These are phyloP conservation scores for Porpolomopsis calyptriformis DNA, from an alignment of 768 basidiomycete genomes.

Conservation along the genomic window DNA sequence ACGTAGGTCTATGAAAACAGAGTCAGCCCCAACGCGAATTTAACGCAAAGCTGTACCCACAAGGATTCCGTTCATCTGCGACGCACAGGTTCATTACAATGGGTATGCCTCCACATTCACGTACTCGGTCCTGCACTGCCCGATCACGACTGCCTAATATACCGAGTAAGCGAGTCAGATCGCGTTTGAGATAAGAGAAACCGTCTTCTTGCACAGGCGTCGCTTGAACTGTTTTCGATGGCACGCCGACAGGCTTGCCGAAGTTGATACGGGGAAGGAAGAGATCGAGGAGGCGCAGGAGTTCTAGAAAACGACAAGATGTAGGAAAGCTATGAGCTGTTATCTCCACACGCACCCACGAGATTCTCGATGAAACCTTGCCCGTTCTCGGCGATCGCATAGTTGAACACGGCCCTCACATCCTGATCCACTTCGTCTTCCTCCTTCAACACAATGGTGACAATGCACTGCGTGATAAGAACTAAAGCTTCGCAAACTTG, in stretches of 20 bases:
- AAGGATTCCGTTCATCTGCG: conserved; percentile 84
- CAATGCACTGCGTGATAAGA: conserved; percentile 65
- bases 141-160: conserved; percentile 56
- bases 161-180: conserved; percentile 82
- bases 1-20: conserved; percentile 52
- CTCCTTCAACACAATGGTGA: conserved; percentile 49
- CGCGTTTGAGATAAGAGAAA: conserved; percentile 78
- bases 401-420: conserved; percentile 34
- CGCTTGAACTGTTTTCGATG: conserved; percentile 17
- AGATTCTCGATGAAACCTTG: conserved; percentile 43
- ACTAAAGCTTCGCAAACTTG: conserved; percentile 76
- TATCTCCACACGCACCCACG: conserved; percentile 37
- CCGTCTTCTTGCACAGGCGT: conserved; percentile 35
- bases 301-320: conserved; percentile 33
- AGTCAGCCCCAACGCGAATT: not conserved
- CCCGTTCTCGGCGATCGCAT: conserved; percentile 24
- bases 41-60: conserved; percentile 39
- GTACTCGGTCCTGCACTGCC: conserved; percentile 63
- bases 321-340: conserved; percentile 2
- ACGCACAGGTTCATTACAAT: conserved; percentile 84
- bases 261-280: conserved; percentile 83
- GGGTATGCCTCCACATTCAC: conserved; percentile 62
- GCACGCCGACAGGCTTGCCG: conserved; percentile 41
- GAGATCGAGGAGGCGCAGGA: conserved; percentile 63
- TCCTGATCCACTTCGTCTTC: conserved; percentile 25